These are phyloP conservation scores for Leishmania tropica DNA, from an alignment of 208 protist species.

Conservation along the genomic window DNA sequence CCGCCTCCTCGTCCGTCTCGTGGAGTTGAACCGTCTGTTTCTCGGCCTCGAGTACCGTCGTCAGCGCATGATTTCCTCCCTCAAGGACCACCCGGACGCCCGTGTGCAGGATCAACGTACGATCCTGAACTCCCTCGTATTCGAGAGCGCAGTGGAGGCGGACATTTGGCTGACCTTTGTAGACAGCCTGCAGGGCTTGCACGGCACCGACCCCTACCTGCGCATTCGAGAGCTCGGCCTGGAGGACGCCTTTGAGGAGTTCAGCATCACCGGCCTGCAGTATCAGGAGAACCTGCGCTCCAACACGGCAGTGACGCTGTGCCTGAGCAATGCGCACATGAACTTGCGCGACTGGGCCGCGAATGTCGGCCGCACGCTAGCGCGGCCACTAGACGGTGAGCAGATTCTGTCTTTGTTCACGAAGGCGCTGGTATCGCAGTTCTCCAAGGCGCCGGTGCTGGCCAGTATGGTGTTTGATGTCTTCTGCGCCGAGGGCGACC, in stretches of 20 bases:
- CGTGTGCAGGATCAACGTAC: slow-evolving; percentile 66
- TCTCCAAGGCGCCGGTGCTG: slow-evolving; percentile 71
- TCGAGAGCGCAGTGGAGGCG: slow-evolving; percentile 72
- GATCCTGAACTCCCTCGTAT: slow-evolving; percentile 60
- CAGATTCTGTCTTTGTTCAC: slow-evolving; percentile 69
- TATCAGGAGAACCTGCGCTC: slow-evolving; percentile 77
- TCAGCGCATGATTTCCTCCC: slow-evolving; percentile 60
- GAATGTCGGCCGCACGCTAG: slow-evolving; percentile 40
- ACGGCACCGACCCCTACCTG: slow-evolving; percentile 38
- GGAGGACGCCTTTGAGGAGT: slow-evolving; percentile 81
- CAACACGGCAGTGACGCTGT: slow-evolving; percentile 54
- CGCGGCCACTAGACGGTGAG: slow-evolving; percentile 34
- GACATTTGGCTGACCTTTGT: slow-evolving; percentile 83
- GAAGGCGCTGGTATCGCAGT: slow-evolving; percentile 80
- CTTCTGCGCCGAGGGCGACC: slow-evolving; percentile 78
- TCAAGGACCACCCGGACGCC: slow-evolving; percentile 62
- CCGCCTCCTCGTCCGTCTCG: slow-evolving; percentile 71
- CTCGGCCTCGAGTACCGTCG: slow-evolving; percentile 69
- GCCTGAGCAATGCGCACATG: slow-evolving; percentile 47
- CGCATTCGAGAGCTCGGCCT: slow-evolving; percentile 63
- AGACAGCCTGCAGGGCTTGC: slow-evolving; percentile 36
- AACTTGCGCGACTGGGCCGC: slow-evolving; percentile 61
- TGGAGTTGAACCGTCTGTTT: slow-evolving; percentile 82
- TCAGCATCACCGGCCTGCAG: slow-evolving; percentile 74
- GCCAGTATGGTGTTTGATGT: slow-evolving; percentile 66